Conservation (phyloP, 2,329 filamentous ascomycete species). For the Metarhizium humberi region DNA sequence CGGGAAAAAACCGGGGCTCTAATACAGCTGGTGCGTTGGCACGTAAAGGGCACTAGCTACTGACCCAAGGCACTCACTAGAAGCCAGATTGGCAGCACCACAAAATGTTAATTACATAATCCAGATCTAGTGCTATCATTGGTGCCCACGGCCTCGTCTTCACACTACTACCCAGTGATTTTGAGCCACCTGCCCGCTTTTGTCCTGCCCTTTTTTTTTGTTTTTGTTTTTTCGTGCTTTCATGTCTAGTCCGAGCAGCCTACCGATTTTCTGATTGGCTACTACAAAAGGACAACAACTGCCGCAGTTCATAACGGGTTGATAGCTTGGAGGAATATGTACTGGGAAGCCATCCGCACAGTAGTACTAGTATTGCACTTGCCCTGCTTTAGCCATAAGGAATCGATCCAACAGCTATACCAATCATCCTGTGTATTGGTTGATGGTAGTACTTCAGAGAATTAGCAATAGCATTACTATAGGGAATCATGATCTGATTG, state of each 20-base stretch:
- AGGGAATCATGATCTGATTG: too few relatives aligned
- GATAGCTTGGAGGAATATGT: too few relatives aligned
- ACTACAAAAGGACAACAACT: neutral
- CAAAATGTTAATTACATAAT: neutral
- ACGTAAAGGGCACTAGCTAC: neutral
- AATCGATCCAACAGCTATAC: too few relatives aligned
- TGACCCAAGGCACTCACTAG: too few relatives aligned
- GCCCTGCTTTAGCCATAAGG: too few relatives aligned
- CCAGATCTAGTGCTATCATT: neutral
- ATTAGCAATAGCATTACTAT: too few relatives aligned
- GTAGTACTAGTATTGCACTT: too few relatives aligned
- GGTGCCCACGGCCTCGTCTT: neutral
- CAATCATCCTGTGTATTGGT: too few relatives aligned
- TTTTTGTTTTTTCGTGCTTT: neutral
- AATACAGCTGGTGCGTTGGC: neutral
- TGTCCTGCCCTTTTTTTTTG: neutral
- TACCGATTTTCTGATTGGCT: neutral
- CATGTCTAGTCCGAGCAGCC: neutral
- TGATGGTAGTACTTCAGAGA: too few relatives aligned
- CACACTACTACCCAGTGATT: neutral
- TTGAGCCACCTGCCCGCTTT: neutral
- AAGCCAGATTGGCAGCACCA: too few relatives aligned
- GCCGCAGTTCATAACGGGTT: neutral
- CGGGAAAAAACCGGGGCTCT: constrained; percentile 3
- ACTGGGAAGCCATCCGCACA: too few relatives aligned